Conservation (phyloP, 805 yeast species). For the Wickerhamiella azyma region DNA sequence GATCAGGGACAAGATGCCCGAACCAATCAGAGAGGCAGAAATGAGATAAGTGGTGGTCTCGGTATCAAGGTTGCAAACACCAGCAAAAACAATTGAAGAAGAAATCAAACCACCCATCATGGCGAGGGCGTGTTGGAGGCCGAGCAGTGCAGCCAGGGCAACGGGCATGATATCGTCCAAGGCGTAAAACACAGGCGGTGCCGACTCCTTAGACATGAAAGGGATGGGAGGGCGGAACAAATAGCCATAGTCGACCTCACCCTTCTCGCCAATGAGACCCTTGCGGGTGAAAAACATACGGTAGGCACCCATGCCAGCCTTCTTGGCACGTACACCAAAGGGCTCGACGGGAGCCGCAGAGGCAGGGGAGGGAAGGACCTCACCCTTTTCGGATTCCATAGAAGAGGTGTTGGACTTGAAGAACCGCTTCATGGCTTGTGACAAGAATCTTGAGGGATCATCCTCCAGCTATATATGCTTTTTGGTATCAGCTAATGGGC, state of each 20-base stretch:
- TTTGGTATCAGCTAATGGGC: background rate
- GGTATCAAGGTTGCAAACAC: constrained; percentile 43
- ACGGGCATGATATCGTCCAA: constrained; percentile 69
- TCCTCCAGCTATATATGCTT: background rate
- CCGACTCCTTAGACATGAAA: constrained; percentile 39
- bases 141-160: constrained; percentile 60
- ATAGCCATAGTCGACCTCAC: constrained; percentile 53
- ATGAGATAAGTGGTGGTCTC: constrained; percentile 46
- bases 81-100: constrained; percentile 65
- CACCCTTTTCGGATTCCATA: background rate
- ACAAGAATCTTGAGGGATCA: background rate
- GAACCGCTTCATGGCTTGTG: constrained; percentile 1
- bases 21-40: constrained; percentile 57
- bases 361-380: constrained; percentile 2
- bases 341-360: background rate
- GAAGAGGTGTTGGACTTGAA: constrained; percentile 4
- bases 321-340: background rate
- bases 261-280: constrained; percentile 62
- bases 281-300: constrained; percentile 48
- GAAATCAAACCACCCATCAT: constrained; percentile 87
- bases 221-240: constrained; percentile 75
- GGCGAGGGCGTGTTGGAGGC: constrained; percentile 76
- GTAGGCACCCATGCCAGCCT: constrained; percentile 5
- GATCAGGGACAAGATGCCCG: constrained; percentile 54
- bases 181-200: constrained; percentile 61